These are phyloP conservation scores for thale cress (Arabidopsis thaliana) DNA, from an alignment of 345 rosid species.

Conservation along the genomic window DNA sequence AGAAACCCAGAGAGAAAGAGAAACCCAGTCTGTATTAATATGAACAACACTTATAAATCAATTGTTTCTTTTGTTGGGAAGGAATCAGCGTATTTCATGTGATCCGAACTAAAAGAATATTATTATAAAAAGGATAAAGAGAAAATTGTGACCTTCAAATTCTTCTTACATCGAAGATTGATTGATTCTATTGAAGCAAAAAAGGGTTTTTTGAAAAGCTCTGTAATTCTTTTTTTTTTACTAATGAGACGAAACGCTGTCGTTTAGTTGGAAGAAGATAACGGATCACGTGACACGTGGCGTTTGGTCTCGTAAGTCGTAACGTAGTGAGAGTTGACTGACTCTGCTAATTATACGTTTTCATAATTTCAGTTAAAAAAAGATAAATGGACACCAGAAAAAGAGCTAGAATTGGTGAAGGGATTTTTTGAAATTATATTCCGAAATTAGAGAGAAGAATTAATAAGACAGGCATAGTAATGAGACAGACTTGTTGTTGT, in stretches of 20 bases:
- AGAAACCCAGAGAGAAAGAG: slow-evolving; percentile 3
- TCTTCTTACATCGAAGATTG: slow-evolving; percentile 6
- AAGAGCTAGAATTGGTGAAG: too few relatives aligned
- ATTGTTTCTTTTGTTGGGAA: background rate
- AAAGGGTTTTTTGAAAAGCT: background rate
- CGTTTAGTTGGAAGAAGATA: slow-evolving; percentile 23
- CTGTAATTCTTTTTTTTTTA: background rate
- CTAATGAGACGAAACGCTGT: background rate
- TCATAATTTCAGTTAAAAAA: too few relatives aligned
- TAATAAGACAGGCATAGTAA: too few relatives aligned
- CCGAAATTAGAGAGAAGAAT: too few relatives aligned
- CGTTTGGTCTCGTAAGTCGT: background rate
- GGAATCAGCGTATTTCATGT: slow-evolving; percentile 44
- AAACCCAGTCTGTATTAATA: slow-evolving; percentile 10
- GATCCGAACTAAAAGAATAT: slow-evolving; percentile 21
- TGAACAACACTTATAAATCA: slow-evolving; percentile 12
- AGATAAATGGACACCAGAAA: too few relatives aligned
- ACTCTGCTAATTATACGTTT: background rate
- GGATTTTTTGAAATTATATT: too few relatives aligned
- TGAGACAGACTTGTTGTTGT: too few relatives aligned
- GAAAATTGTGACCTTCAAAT: slow-evolving; percentile 7
- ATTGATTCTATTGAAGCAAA: background rate
- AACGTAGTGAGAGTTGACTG: slow-evolving; percentile 12
- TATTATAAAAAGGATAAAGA: background rate
- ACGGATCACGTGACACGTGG: slow-evolving; percentile 36